Evolutionary conservation across 345 rosid genomes (phyloP).

Genomic region (Litchi chinensis): DNA sequence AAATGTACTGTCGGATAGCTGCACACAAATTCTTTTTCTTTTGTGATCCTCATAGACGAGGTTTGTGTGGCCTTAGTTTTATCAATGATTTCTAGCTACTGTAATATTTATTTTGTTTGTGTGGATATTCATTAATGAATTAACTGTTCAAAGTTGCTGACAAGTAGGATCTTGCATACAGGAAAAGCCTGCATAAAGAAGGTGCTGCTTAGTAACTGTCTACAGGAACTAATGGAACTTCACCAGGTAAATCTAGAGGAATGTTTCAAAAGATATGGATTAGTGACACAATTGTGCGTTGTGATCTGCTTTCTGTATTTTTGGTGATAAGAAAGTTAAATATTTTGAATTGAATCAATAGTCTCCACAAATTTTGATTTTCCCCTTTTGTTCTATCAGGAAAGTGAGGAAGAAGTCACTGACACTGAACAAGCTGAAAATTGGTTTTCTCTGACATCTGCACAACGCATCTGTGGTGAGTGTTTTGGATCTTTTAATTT

Average conservation of each 20-base stretch:
- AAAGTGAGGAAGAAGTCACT: slow-evolving; percentile 96
- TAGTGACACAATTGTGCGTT: neutral
- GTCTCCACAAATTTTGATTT: neutral
- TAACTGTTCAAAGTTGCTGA: slow-evolving; percentile 17
- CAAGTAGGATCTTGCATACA: slow-evolving; percentile 31
- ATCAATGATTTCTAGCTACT: neutral
- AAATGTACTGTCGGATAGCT: slow-evolving; percentile 96
- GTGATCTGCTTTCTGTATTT: neutral
- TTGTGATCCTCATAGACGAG: slow-evolving; percentile 98
- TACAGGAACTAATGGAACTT: slow-evolving; percentile 98
- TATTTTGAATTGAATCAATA: slow-evolving; percentile 2
- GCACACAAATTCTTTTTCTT: slow-evolving; percentile 98
- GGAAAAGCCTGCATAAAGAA: slow-evolving; percentile 98
- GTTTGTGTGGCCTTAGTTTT: slow-evolving; percentile 38
- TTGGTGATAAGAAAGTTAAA: neutral
- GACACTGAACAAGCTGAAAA: slow-evolving; percentile 99
- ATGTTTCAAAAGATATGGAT: neutral
- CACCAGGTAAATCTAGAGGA: slow-evolving; percentile 69
- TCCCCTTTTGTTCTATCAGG: slow-evolving; percentile 43
- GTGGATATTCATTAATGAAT: neutral
- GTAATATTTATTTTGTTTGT: neutral
- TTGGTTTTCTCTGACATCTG: slow-evolving; percentile 99
- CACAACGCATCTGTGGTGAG: slow-evolving; percentile 96
- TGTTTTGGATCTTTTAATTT: neutral
- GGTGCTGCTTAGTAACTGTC: slow-evolving; percentile 95